These are phyloP conservation scores for Pseudocercospora pini-densiflorae DNA, from an alignment of 2,329 filamentous ascomycete genomes.

Conservation along the genomic window DNA sequence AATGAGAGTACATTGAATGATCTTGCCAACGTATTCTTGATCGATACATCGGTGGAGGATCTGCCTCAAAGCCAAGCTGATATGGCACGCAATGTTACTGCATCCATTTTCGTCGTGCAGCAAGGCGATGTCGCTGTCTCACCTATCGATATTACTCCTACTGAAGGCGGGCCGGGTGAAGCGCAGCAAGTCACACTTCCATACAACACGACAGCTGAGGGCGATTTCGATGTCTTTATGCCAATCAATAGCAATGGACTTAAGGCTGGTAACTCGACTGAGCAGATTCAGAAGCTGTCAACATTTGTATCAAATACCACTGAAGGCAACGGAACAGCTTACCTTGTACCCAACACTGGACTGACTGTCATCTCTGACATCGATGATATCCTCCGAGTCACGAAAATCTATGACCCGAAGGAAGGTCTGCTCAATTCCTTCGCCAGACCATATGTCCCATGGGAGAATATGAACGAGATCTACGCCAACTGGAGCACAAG, in stretches of 20 bases:
- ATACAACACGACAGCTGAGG: conserved; percentile 67
- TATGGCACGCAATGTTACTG: conserved; percentile 74
- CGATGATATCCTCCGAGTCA: conserved; percentile 79
- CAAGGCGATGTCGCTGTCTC: conserved; percentile 65
- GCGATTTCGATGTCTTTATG: conserved; percentile 76
- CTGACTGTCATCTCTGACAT: conserved; percentile 78
- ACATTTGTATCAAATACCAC: conserved; percentile 67
- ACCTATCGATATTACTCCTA: conserved; percentile 65
- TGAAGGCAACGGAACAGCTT: conserved; percentile 75
- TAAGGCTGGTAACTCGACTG: conserved; percentile 66
- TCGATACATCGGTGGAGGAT: conserved; percentile 65
- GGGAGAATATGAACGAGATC: conserved; percentile 80
- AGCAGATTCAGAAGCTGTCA: conserved; percentile 68
- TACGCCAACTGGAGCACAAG: conserved; percentile 75
- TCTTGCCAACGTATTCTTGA: conserved; percentile 71
- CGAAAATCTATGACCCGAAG: conserved; percentile 77
- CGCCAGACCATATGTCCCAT: conserved; percentile 69
- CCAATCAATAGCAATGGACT: conserved; percentile 65
- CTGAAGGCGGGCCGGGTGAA: conserved; percentile 55
- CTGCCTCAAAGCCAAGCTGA: conserved; percentile 64
- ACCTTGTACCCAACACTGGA: conserved; percentile 72
- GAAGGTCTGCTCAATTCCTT: conserved; percentile 79
- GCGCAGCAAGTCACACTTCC: conserved; percentile 67
- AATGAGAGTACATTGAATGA: conserved; percentile 67
- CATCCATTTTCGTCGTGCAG: conserved; percentile 75